Evolutionary conservation across 352 stramenopile genomes (phyloP).

Genomic region (Elongisporangium senticosum): DNA sequence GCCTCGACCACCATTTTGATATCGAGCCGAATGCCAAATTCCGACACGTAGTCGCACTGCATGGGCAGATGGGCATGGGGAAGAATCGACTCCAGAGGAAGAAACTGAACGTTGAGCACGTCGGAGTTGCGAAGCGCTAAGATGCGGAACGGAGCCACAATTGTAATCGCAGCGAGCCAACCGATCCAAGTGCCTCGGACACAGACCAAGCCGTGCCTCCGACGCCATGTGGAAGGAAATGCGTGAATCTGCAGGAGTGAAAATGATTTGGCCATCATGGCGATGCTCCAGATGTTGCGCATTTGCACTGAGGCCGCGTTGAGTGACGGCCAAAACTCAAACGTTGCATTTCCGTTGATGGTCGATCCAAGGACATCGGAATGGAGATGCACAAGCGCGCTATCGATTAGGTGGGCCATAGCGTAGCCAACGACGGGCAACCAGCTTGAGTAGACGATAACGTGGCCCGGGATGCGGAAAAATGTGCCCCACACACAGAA

Average conservation of each 20-base stretch:
- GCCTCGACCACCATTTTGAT: not conserved
- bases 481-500: not conserved
- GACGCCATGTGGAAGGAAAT: not conserved
- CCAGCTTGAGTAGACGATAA: not conserved
- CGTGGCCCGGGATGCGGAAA: not conserved
- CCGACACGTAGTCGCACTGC: not conserved
- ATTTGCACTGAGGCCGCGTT: not conserved
- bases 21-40: not conserved
- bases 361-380: not conserved
- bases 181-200: not conserved
- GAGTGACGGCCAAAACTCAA: not conserved
- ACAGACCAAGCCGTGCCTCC: not conserved
- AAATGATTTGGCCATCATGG: not conserved
- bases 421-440: not conserved
- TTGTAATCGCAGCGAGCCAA: not conserved
- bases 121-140: not conserved
- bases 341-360: not conserved
- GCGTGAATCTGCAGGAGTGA: not conserved
- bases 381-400: not conserved
- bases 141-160: not conserved
- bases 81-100: not conserved
- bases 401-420: not conserved
- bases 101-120: not conserved
- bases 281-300: not conserved
- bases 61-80: not conserved